Percentiles rank a stretch among this genome's conserved stretches.
phyloP scores from a whole-genome alignment of 1,284 basidiomycete genomes.

The Malassezia nana region DNA sequence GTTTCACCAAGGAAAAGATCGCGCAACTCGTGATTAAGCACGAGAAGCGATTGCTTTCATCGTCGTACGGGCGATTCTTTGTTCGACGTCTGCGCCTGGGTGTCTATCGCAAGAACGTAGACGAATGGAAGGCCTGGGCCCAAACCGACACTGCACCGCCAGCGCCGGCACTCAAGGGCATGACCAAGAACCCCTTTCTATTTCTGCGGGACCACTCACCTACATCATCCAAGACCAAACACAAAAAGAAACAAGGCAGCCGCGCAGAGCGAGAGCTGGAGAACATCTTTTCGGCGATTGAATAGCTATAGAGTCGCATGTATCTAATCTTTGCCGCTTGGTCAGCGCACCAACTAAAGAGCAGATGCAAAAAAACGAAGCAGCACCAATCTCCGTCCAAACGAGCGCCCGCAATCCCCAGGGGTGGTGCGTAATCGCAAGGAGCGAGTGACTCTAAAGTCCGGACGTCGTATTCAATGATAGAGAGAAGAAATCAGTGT shows the following conservation, averaged over 20 bases:
- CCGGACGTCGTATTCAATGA: conserved; percentile 16
- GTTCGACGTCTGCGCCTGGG: conserved; percentile 32
- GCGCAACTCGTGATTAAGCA: conserved; percentile 18
- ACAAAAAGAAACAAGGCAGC: background rate
- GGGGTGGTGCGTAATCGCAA: conserved; percentile 8
- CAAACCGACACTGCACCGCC: background rate
- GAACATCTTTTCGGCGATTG: conserved; percentile 7
- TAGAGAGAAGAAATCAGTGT: conserved; percentile 2
- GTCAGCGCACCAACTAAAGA: background rate
- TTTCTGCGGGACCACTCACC: background rate
- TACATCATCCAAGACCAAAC: background rate
- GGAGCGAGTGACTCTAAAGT: conserved; percentile 22
- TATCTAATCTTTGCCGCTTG: conserved; percentile 5
- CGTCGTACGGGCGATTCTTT: conserved; percentile 35
- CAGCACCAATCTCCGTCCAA: conserved; percentile 14
- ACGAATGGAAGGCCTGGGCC: conserved; percentile 33
- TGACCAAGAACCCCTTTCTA: background rate
- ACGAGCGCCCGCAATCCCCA: conserved; percentile 21
- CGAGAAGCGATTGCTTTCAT: conserved; percentile 24
- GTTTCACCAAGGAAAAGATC: conserved; percentile 31
- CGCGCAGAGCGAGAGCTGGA: conserved; percentile 6
- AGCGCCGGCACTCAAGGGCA: background rate
- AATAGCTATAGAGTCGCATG: background rate
- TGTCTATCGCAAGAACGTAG: conserved; percentile 28
- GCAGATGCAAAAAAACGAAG: background rate